A percentile compares a stretch with the other conserved stretches of the same genome.
Evolutionary conservation across 83 land plant genomes (phyloP).

Genomic region (Diphasiastrum complanatum): DNA sequence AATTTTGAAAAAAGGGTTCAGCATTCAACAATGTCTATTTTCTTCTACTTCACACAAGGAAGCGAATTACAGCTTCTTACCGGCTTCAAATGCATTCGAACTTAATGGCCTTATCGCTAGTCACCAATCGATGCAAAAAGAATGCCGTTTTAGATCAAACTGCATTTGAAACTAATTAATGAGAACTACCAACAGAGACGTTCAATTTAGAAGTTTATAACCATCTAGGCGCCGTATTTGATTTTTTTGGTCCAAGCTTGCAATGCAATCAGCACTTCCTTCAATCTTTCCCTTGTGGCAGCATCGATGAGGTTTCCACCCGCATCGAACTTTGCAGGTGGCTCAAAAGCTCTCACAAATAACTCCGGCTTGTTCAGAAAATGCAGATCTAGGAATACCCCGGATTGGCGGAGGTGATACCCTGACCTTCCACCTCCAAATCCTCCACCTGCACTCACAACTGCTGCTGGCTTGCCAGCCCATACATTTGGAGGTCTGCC

Average conservation of each 20-base stretch:
- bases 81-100: no score
- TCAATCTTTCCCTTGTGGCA: slow-evolving; percentile 28
- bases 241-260: slow-evolving; percentile 38
- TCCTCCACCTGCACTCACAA: slow-evolving; percentile 58
- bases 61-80: no score
- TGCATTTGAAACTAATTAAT: no score
- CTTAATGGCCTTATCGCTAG: no score
- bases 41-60: no score
- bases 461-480: slow-evolving; percentile 67
- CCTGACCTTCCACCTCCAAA: slow-evolving; percentile 51
- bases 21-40: no score
- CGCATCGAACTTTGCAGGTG: slow-evolving; percentile 51
- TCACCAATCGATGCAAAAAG: no score
- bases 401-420: slow-evolving; percentile 64
- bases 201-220: no score
- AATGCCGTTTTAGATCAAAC: no score
- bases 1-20: no score
- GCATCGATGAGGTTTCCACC: slow-evolving; percentile 55
- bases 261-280: slow-evolving; percentile 42
- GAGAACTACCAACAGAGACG: no score
- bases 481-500: slow-evolving; percentile 69
- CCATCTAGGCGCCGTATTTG: no score
- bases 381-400: slow-evolving; percentile 66
- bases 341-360: slow-evolving; percentile 42
- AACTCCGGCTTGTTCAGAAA: slow-evolving; percentile 77